A percentile compares a stretch with the other conserved stretches of the same genome.
phyloP scores from a whole-genome alignment of 768 basidiomycete species.

The Crucibulum laeve region DNA sequence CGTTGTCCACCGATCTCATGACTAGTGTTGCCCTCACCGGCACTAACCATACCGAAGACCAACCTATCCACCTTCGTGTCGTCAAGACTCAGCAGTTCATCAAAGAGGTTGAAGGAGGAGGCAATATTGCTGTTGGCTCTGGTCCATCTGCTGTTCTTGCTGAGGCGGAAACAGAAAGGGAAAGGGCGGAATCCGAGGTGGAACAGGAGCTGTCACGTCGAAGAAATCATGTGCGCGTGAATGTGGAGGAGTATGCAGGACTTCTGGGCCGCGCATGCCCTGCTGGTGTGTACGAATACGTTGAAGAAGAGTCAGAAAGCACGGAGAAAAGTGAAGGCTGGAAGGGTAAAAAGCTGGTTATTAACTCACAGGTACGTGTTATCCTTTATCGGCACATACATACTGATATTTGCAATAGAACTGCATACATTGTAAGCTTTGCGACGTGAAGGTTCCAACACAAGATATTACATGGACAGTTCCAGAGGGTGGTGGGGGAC shows the following conservation, averaged over 20 bases:
- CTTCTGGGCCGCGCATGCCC: constrained; percentile 89
- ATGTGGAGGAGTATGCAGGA: constrained; percentile 80
- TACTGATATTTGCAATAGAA: constrained; percentile 45
- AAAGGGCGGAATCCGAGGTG: constrained; percentile 15
- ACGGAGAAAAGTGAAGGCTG: constrained; percentile 46
- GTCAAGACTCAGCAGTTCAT: constrained; percentile 29
- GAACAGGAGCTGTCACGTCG: constrained; percentile 40
- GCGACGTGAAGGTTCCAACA: constrained; percentile 93
- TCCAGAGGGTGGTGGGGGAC: constrained; percentile 94
- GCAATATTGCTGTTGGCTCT: constrained; percentile 24
- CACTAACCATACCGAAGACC: constrained; percentile 97
- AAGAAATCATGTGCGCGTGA: constrained; percentile 66
- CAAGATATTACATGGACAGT: constrained; percentile 98
- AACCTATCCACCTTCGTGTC: constrained; percentile 84
- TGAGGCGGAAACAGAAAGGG: constrained; percentile 18
- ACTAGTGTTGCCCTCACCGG: constrained; percentile 88
- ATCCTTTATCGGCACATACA: neutral
- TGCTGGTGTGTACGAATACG: constrained; percentile 96
- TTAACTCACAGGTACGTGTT: constrained; percentile 84
- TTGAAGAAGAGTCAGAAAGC: constrained; percentile 44
- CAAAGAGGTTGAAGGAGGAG: constrained; percentile 14
- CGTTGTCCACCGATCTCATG: constrained; percentile 89
- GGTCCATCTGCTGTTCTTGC: constrained; percentile 20
- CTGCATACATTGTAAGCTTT: constrained; percentile 92
- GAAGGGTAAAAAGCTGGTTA: constrained; percentile 85